Conservation (phyloP, 208 protist species). For the Leishmania tarentolae region DNA sequence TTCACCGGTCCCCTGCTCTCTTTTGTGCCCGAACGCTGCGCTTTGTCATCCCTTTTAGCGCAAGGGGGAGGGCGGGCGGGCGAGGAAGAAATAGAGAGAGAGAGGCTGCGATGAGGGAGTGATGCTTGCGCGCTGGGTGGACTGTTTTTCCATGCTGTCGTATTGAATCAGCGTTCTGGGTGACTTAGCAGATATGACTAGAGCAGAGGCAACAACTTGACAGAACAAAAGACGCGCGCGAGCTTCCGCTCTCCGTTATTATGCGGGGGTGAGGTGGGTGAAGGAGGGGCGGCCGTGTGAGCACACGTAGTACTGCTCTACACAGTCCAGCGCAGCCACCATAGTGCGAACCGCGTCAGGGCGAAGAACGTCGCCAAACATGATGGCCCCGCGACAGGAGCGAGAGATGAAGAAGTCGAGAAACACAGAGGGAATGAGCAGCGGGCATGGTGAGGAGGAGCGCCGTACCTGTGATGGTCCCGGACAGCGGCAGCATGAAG, state of each 20-base stretch:
- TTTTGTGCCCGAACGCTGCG: background rate
- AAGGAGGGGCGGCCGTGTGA: constrained; percentile 76
- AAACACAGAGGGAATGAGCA: constrained; percentile 55
- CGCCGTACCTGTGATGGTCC: background rate
- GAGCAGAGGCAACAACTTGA: background rate
- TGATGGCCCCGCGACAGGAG: constrained; percentile 80
- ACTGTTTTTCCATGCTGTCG: background rate
- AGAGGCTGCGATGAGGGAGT: background rate
- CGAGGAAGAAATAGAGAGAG: background rate
- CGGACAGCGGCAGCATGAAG: background rate
- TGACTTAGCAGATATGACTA: background rate
- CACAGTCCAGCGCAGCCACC: constrained; percentile 31
- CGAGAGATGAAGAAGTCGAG: constrained; percentile 73
- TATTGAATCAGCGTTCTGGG: background rate
- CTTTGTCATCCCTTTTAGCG: background rate
- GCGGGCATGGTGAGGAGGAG: background rate
- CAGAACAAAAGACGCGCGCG: background rate
- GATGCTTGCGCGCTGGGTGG: background rate
- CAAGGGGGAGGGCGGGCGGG: background rate
- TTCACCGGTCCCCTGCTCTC: background rate
- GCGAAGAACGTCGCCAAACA: constrained; percentile 69
- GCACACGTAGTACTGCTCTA: constrained; percentile 68
- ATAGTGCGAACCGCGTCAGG: constrained; percentile 23
- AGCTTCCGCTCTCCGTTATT: background rate
- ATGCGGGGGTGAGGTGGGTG: constrained; percentile 25